phyloP scores from a whole-genome alignment of 768 basidiomycete species.

The Termitomyces sp. region DNA sequence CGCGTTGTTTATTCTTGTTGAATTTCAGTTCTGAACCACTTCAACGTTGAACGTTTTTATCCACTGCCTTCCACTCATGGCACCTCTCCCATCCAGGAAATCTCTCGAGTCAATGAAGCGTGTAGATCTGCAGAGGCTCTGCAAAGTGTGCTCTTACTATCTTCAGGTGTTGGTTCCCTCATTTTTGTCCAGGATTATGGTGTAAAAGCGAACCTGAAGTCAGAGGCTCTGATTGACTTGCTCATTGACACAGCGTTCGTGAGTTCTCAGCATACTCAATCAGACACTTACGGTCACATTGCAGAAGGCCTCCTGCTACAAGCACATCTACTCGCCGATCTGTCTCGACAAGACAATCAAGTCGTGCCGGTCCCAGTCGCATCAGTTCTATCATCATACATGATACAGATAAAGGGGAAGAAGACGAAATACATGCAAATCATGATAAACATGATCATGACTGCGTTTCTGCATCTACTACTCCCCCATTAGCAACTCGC shows the following conservation, averaged over 20 bases:
- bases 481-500: slow-evolving; percentile 28
- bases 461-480: slow-evolving; percentile 13
- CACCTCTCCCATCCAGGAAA: slow-evolving; percentile 34
- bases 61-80: slow-evolving; percentile 23
- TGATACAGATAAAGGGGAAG: slow-evolving; percentile 42
- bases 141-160: slow-evolving; percentile 46
- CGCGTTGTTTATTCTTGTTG: slow-evolving; percentile 19
- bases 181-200: slow-evolving; percentile 57
- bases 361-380: slow-evolving; percentile 34
- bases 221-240: slow-evolving; percentile 72
- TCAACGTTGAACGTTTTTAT: slow-evolving; percentile 6
- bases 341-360: slow-evolving; percentile 28
- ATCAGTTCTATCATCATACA: slow-evolving; percentile 43
- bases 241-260: slow-evolving; percentile 53
- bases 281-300: not conserved
- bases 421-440: slow-evolving; percentile 19
- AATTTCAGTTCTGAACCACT: slow-evolving; percentile 13
- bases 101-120: slow-evolving; percentile 41
- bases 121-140: slow-evolving; percentile 51
- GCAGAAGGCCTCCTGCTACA: slow-evolving; percentile 14
- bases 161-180: slow-evolving; percentile 3
- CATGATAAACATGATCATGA: slow-evolving; percentile 10
- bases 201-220: slow-evolving; percentile 78
- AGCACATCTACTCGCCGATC: slow-evolving; percentile 23
- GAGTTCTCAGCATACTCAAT: slow-evolving; percentile 1